phyloP scores from a whole-genome alignment of 1,284 basidiomycete species.

The Leccinum laetum region DNA sequence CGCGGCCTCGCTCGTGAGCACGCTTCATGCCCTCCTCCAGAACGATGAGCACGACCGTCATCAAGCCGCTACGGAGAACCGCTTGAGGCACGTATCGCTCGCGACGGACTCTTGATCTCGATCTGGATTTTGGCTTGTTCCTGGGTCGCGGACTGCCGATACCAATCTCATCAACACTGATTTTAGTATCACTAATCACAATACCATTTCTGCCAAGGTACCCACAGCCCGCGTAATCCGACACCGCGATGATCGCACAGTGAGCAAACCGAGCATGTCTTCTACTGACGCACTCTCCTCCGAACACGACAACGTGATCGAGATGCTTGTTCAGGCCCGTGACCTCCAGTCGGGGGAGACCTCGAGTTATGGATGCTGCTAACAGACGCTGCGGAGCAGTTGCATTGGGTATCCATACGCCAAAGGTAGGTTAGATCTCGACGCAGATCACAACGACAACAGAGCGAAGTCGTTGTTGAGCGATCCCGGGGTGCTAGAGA shows the following conservation, averaged over 20 bases:
- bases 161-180: neutral
- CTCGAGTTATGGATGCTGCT: constrained; percentile 37
- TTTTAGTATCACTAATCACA: neutral
- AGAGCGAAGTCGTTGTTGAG: constrained; percentile 31
- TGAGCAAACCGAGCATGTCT: constrained; percentile 43
- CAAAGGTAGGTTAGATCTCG: constrained; percentile 23
- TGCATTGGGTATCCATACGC: constrained; percentile 24
- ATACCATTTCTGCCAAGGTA: neutral
- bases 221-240: neutral
- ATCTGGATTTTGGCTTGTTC: neutral
- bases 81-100: constrained; percentile 42
- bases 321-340: constrained; percentile 39
- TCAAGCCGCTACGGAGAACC: neutral
- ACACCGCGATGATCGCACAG: constrained; percentile 6
- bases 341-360: constrained; percentile 36
- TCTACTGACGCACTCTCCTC: constrained; percentile 27
- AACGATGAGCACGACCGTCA: constrained; percentile 23
- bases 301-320: constrained; percentile 42
- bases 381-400: constrained; percentile 36
- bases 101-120: constrained; percentile 43
- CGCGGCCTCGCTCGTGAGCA: constrained; percentile 44
- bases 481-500: constrained; percentile 43
- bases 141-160: neutral
- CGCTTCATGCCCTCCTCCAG: constrained; percentile 36
- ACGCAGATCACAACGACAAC: constrained; percentile 4